Evolutionary conservation across 441 rosid species (phyloP).

Genomic region (Capsella rubella): DNA sequence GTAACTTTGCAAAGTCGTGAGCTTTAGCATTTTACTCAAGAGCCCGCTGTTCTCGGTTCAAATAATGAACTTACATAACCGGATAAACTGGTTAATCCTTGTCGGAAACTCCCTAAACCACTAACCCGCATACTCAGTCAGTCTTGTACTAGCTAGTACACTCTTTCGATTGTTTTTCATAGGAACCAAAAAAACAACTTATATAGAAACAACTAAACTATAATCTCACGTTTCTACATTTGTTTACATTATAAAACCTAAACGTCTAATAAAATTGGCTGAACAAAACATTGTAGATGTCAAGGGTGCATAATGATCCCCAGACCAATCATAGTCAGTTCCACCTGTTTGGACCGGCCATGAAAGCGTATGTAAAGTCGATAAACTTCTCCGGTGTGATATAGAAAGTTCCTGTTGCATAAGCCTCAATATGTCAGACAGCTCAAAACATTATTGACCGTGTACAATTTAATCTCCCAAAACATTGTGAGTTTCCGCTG

Average conservation of each 20-base stretch:
- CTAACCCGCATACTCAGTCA: background rate
- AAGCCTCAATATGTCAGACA: slow-evolving; percentile 70
- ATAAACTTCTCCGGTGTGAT: slow-evolving; percentile 62
- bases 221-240: too few relatives aligned
- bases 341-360: slow-evolving; percentile 55
- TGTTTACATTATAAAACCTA: background rate
- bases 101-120: background rate
- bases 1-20: slow-evolving; percentile 4
- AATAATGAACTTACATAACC: background rate
- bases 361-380: slow-evolving; percentile 70
- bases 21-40: background rate
- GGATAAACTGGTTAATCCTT: background rate
- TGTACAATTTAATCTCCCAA: too few relatives aligned
- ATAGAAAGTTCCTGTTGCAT: slow-evolving; percentile 69
- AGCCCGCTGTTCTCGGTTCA: background rate
- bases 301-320: slow-evolving; percentile 46
- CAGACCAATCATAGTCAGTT: slow-evolving; percentile 74
- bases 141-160: background rate
- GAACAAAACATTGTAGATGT: background rate
- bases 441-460: slow-evolving; percentile 29
- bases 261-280: background rate
- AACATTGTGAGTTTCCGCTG: too few relatives aligned
- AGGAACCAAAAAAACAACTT: too few relatives aligned
- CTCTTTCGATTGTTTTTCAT: background rate
- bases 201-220: background rate